A percentile compares a stretch with the other conserved stretches of the same genome.
Evolutionary conservation across 2,329 filamentous ascomycete species (phyloP).

Genomic region (Plenodomus biglobosus): DNA sequence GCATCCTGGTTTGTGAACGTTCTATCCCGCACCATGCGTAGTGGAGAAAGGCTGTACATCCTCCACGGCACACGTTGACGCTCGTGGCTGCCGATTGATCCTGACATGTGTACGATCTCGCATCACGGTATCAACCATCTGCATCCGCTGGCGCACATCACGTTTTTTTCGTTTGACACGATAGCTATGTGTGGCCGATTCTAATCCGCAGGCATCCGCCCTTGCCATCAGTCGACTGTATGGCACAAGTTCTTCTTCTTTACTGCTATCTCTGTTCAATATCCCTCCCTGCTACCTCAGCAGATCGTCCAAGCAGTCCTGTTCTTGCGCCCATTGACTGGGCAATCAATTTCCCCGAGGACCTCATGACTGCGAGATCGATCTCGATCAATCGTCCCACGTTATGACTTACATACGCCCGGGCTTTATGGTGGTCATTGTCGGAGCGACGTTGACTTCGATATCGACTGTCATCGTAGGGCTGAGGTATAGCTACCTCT

Average conservation of each 20-base stretch:
- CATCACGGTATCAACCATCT: background rate
- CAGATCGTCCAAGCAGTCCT: background rate
- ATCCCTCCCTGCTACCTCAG: background rate
- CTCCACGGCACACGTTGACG: background rate
- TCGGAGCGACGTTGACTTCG: slow-evolving; percentile 38
- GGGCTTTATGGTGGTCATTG: slow-evolving; percentile 39
- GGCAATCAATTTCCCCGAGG: background rate
- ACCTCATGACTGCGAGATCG: background rate
- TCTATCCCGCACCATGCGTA: background rate
- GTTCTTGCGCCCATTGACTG: background rate
- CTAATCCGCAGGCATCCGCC: background rate
- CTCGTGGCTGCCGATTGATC: background rate
- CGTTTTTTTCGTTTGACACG: background rate
- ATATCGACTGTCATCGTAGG: slow-evolving; percentile 38
- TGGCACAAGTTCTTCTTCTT: background rate
- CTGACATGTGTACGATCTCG: background rate
- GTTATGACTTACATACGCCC: slow-evolving; percentile 32
- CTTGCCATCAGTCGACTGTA: background rate
- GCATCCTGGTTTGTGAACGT: slow-evolving; percentile 4
- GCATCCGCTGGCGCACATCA: background rate
- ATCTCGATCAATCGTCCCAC: background rate
- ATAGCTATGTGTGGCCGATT: background rate
- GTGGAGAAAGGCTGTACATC: background rate
- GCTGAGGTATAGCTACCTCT: slow-evolving; percentile 27
- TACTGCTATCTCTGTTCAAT: background rate